A percentile compares a stretch with the other conserved stretches of the same genome.
phyloP scores from a whole-genome alignment of 179 eudicot species.

The Carnegiea gigantea region DNA sequence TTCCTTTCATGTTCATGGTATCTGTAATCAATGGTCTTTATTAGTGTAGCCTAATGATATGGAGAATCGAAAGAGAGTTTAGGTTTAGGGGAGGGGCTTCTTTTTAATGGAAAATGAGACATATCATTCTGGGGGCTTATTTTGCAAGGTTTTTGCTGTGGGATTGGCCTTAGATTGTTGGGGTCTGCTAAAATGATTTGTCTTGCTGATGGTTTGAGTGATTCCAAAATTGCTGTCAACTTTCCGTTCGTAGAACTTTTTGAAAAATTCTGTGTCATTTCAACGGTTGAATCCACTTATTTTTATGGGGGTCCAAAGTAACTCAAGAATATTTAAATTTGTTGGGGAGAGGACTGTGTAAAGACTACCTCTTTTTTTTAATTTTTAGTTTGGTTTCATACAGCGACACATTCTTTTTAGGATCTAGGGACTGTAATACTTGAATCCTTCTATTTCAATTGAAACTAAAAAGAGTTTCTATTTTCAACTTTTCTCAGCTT shows the following conservation, averaged over 20 bases:
- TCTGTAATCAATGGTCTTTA: neutral
- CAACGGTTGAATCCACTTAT: neutral
- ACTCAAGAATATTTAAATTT: neutral
- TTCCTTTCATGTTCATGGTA: neutral
- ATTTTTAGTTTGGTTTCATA: neutral
- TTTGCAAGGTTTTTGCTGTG: too few species aligned
- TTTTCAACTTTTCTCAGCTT: neutral
- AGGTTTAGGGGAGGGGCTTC: neutral
- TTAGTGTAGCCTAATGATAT: neutral
- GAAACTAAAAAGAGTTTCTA: neutral
- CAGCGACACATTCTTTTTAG: neutral
- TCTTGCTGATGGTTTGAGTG: neutral
- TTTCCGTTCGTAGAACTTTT: neutral
- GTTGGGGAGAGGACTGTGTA: neutral
- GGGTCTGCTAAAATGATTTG: too few species aligned
- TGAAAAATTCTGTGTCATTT: neutral
- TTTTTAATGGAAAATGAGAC: too few species aligned
- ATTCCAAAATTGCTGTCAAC: neutral
- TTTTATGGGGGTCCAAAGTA: neutral
- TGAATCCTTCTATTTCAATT: neutral
- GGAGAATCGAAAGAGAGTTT: neutral
- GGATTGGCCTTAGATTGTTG: too few species aligned
- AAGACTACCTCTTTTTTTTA: neutral
- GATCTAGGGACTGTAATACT: neutral
- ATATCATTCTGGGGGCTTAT: too few species aligned